A percentile compares a stretch with the other conserved stretches of the same genome.
These are phyloP conservation scores for Aciculosporium take DNA, from an alignment of 2,329 filamentous ascomycete species.

Conservation along the genomic window DNA sequence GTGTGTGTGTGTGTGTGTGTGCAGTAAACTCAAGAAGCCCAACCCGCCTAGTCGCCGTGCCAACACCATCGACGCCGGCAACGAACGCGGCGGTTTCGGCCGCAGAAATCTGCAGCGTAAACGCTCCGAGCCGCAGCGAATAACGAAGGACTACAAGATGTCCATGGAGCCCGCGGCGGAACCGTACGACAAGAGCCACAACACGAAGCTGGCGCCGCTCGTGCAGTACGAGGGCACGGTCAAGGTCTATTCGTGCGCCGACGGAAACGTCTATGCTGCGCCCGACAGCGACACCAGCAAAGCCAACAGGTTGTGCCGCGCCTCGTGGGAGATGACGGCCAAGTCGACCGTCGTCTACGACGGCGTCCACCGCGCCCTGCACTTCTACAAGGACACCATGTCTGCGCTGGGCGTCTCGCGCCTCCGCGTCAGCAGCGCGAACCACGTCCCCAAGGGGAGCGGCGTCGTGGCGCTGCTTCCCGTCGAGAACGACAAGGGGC, in stretches of 20 bases:
- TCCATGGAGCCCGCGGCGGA: not conserved
- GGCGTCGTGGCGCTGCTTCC: constrained; percentile 11
- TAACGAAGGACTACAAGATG: constrained; percentile 2
- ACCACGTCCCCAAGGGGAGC: constrained; percentile 7
- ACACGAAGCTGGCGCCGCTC: constrained; percentile 11
- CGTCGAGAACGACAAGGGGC: constrained; percentile 5
- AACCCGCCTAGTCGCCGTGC: not conserved
- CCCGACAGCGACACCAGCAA: constrained; percentile 9
- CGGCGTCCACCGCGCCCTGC: constrained; percentile 13
- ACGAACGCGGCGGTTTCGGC: not conserved
- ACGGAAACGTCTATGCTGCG: constrained; percentile 22
- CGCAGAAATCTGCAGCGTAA: not conserved
- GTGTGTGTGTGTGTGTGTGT: too few species aligned
- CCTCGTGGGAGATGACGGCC: constrained; percentile 11
- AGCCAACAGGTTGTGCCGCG: constrained; percentile 10
- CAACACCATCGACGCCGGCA: not conserved
- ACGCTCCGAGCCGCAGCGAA: too few species aligned
- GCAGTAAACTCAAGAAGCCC: too few species aligned
- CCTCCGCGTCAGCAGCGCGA: constrained; percentile 12
- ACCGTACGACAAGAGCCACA: constrained; percentile 10
- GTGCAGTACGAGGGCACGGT: constrained; percentile 8
- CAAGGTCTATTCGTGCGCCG: constrained; percentile 18
- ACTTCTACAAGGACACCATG: constrained; percentile 22
- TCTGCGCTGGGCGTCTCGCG: constrained; percentile 16
- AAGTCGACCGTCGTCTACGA: constrained; percentile 12